phyloP scores from a whole-genome alignment of 805 yeast genomes.

The Candida gorgasii region DNA sequence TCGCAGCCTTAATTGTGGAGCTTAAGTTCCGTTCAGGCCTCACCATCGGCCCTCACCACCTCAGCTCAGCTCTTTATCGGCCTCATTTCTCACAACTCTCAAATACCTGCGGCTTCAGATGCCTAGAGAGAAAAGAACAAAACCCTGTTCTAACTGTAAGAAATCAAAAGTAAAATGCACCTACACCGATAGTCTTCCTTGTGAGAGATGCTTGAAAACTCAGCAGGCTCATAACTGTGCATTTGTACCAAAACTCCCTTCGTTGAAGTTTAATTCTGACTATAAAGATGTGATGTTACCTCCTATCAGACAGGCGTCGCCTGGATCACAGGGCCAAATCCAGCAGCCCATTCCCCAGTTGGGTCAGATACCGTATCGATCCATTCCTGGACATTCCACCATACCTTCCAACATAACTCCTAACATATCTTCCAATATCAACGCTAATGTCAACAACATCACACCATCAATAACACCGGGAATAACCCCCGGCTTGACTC shows the following conservation, averaged over 20 bases:
- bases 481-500: not conserved
- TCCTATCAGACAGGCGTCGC: slow-evolving; percentile 11
- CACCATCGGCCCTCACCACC: too few species aligned
- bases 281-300: slow-evolving; percentile 16
- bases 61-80: too few species aligned
- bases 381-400: too few species aligned
- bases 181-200: slow-evolving; percentile 49
- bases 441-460: not conserved
- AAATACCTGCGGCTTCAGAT: too few species aligned
- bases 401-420: too few species aligned
- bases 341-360: not conserved
- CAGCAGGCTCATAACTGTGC: slow-evolving; percentile 51
- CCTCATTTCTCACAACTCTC: too few species aligned
- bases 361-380: too few species aligned
- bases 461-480: not conserved
- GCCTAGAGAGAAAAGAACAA: slow-evolving; percentile 45
- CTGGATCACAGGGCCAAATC: not conserved
- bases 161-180: slow-evolving; percentile 63
- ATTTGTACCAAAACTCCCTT: slow-evolving; percentile 55
- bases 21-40: too few species aligned
- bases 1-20: too few species aligned
- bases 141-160: slow-evolving; percentile 66
- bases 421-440: not conserved
- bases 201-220: slow-evolving; percentile 56
- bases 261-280: slow-evolving; percentile 24